Evolutionary conservation across 1,284 basidiomycete species (phyloP), one percentile per base, ranked within the genome.

Genomic region (Cryptococcus wingfieldii): DNA sequence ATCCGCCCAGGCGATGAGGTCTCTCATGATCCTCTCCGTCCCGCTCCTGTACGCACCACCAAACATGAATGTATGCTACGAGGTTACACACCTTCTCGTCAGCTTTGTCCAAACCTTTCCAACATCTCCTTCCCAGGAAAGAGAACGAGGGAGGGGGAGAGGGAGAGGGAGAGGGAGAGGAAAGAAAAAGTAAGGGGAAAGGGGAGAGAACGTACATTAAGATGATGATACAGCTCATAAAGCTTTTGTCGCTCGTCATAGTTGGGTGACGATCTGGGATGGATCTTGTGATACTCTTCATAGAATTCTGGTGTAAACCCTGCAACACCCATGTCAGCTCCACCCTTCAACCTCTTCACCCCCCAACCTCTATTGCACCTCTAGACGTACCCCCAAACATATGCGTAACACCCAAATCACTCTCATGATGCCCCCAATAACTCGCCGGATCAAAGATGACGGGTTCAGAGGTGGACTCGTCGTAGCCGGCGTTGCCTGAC

Each of bases 201-300:
- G 19, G 25, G 18, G 0, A 38, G 12, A 5, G 27, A 13, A 62
- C 69, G 56, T 54, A 75, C 75, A 47, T 93, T 94, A 59, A 93
- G 78, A 70, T 92, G 90, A 74, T 94, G 90, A 64, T 89, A 94
- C 42, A 92, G 77, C 74, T 91, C 85, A 67, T 93, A 93, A 28
- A 92, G 76, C 56, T 86, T 83, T 38, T 80, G 80, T 25, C 90
- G 82, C 50, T 87, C 76, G 25, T 82, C 80, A 66, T 90, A 89
- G 66, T 91, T 79, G 3, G 90, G 90, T 51, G 87, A 80, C 0
- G 83, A 81, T 67, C 85, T 86, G 0, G 88, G 88, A 43, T 83
- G 78, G 55, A 86, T 63, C 44, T 83, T 63, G 63, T 92, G 87
- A 67, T 94, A 94, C 27, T 83, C 83, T 25, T 80, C 78, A 69